phyloP scores from a whole-genome alignment of 257 asterid species.

The Solanum ahanhuiri region DNA sequence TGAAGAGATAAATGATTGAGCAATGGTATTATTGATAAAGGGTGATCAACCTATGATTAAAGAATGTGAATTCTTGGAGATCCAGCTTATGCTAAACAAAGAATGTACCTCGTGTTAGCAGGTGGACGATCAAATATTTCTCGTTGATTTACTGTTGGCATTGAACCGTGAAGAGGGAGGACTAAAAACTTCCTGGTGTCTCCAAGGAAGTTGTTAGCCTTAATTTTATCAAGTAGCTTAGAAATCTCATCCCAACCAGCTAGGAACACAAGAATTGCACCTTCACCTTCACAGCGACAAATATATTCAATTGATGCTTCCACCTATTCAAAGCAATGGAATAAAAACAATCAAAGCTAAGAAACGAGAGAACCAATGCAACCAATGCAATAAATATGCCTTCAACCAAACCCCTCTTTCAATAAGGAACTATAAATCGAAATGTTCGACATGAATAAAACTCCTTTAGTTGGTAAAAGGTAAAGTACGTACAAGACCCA shows the following conservation, averaged over 20 bases:
- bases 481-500: conserved; percentile 72
- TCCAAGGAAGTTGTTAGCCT: conserved; percentile 49
- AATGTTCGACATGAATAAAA: not conserved
- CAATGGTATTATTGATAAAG: not conserved
- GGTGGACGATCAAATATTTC: conserved; percentile 85
- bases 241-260: conserved; percentile 98
- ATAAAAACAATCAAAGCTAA: not conserved
- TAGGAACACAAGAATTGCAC: conserved; percentile 92
- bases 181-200: conserved; percentile 51
- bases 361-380: not conserved
- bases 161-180: conserved; percentile 96
- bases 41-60: not conserved
- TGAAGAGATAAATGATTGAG: not conserved
- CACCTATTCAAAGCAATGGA: conserved; percentile 41
- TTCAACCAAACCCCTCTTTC: not conserved
- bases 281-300: conserved; percentile 73
- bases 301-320: conserved; percentile 76
- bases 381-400: not conserved
- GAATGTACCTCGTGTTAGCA: conserved; percentile 52
- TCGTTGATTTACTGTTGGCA: conserved; percentile 88
- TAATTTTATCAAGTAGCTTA: conserved; percentile 70
- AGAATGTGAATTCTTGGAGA: not conserved
- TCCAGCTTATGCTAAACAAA: not conserved
- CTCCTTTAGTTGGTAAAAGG: not conserved
- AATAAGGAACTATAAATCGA: not conserved